Evolutionary conservation across 2,329 filamentous ascomycete species (phyloP).

Genomic region (Ascomycota sp.): DNA sequence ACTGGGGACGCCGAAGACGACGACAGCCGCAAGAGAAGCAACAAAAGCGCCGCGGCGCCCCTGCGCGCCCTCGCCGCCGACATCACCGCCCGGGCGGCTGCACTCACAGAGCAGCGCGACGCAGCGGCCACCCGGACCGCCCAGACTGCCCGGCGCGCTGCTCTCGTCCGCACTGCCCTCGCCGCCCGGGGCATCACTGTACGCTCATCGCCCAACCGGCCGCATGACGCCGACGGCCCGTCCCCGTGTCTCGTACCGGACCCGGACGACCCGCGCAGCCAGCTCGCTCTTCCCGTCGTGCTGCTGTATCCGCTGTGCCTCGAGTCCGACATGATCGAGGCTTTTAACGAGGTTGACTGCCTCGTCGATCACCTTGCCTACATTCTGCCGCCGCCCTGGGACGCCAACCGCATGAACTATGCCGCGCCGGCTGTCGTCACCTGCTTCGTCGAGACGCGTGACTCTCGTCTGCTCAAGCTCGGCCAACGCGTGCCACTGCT

Average conservation of each 20-base stretch:
- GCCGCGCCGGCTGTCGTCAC: conserved; percentile 38
- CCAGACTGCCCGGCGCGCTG: conserved; percentile 32
- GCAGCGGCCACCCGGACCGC: conserved; percentile 34
- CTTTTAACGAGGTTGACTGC: conserved; percentile 56
- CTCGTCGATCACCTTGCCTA: conserved; percentile 65
- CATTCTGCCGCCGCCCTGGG: conserved; percentile 80
- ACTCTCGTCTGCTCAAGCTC: conserved; percentile 69
- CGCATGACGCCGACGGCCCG: conserved; percentile 69
- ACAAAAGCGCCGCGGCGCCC: too few relatives aligned
- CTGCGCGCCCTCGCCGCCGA: conserved; percentile 42
- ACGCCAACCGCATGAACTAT: conserved; percentile 26
- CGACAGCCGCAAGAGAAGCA: too few relatives aligned
- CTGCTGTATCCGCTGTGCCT: conserved; percentile 68
- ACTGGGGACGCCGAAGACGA: too few relatives aligned
- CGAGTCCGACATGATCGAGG: conserved; percentile 81
- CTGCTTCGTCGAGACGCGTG: conserved; percentile 70
- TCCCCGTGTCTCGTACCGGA: conserved; percentile 48
- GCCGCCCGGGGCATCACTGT: conserved; percentile 48
- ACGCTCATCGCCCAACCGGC: conserved; percentile 47
- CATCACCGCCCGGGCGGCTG: conserved; percentile 36
- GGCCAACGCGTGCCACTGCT: conserved; percentile 66
- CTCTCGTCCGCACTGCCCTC: conserved; percentile 45
- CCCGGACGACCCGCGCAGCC: conserved; percentile 49
- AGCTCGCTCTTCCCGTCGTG: conserved; percentile 57
- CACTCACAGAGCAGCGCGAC: conserved; percentile 31